Evolutionary conservation across 1,284 basidiomycete genomes (phyloP).

Genomic region (Taiwanofungus camphoratus): DNA sequence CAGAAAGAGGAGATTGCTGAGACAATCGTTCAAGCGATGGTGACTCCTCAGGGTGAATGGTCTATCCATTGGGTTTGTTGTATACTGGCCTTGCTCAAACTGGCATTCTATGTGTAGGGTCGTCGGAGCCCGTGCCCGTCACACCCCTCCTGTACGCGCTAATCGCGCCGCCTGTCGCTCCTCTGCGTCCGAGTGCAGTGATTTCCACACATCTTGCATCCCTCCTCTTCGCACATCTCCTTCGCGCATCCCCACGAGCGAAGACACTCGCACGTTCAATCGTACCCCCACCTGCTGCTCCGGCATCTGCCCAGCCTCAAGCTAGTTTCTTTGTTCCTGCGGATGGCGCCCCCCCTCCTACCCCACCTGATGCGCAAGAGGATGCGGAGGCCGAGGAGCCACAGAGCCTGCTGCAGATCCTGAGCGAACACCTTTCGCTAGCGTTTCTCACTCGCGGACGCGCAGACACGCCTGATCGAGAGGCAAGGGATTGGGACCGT

Average conservation of each 20-base stretch:
- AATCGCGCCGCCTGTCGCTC: conserved; percentile 46
- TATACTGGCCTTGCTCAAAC: conserved; percentile 1
- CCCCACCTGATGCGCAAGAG: conserved; percentile 14
- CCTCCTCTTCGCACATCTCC: conserved; percentile 65
- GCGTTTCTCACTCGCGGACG: conserved; percentile 62
- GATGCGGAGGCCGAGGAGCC: conserved; percentile 53
- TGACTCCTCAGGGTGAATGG: conserved; percentile 43
- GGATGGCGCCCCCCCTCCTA: conserved; percentile 32
- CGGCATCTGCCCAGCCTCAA: conserved; percentile 26
- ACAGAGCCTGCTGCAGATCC: conserved; percentile 63
- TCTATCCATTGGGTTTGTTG: background rate
- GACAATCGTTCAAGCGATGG: conserved; percentile 64
- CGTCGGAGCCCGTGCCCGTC: conserved; percentile 41
- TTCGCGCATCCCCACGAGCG: conserved; percentile 62
- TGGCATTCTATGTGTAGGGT: no score
- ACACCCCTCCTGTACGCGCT: conserved; percentile 67
- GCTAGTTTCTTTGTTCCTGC: conserved; percentile 78
- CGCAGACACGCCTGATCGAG: conserved; percentile 61
- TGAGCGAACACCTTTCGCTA: conserved; percentile 68
- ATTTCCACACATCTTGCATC: conserved; percentile 64
- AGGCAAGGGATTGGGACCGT: conserved; percentile 83
- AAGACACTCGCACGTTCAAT: conserved; percentile 75
- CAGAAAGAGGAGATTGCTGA: conserved; percentile 61
- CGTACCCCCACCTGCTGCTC: conserved; percentile 40
- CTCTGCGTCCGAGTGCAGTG: conserved; percentile 46